A percentile compares a stretch with the other conserved stretches of the same genome.
Conservation (phyloP, 1,139 yeast genomes). For the Pichia sp. region DNA sequence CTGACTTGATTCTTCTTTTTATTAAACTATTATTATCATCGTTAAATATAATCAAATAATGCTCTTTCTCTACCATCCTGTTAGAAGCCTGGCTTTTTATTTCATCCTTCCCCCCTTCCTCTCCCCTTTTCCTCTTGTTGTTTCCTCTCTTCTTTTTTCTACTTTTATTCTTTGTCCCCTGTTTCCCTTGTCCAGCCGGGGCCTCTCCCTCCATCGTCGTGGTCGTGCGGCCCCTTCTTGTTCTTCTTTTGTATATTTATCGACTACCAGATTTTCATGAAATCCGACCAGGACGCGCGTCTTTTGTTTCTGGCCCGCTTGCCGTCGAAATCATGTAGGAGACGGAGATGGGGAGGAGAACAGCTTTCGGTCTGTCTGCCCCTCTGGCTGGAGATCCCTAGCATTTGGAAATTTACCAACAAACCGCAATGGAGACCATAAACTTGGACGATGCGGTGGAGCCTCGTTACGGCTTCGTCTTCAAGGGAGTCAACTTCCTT, state of each 20-base stretch:
- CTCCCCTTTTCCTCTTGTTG: neutral
- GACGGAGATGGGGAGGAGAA: too few relatives aligned
- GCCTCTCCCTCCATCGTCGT: neutral
- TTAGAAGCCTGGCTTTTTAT: slow-evolving; percentile 3
- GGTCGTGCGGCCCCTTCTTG: neutral
- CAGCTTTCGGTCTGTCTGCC: too few relatives aligned
- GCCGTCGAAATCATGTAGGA: too few relatives aligned
- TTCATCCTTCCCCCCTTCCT: neutral
- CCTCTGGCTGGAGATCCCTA: too few relatives aligned
- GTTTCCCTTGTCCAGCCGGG: neutral
- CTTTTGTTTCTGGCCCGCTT: too few relatives aligned
- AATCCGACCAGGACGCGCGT: neutral
- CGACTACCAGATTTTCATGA: neutral
- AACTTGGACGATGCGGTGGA: slow-evolving; percentile 29
- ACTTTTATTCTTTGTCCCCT: neutral
- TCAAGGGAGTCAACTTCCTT: slow-evolving; percentile 59
- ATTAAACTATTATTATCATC: slow-evolving; percentile 3
- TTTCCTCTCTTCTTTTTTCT: neutral
- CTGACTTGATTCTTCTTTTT: slow-evolving; percentile 4
- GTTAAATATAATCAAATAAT: slow-evolving; percentile 8
- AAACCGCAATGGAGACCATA: slow-evolving; percentile 27
- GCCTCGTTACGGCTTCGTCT: slow-evolving; percentile 33
- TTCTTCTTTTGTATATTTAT: neutral
- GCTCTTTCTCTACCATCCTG: slow-evolving; percentile 3
- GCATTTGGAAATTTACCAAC: too few relatives aligned